Conservation (phyloP, 129 eudicot genomes). For the Apium graveolens region DNA sequence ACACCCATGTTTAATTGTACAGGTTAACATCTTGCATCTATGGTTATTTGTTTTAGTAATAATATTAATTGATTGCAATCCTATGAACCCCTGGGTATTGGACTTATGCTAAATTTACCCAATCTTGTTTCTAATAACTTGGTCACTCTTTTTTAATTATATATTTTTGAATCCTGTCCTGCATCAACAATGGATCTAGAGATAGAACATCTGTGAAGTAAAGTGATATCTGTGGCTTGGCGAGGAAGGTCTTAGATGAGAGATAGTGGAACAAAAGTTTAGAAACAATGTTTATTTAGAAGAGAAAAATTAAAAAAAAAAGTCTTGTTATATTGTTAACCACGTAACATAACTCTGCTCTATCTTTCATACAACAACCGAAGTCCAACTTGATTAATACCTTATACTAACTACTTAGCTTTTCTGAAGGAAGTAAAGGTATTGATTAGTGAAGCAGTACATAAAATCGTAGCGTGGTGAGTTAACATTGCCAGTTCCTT, state of each 20-base stretch:
- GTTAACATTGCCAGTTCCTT: neutral
- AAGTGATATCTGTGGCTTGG: neutral
- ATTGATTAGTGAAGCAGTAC: neutral
- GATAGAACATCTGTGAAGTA: neutral
- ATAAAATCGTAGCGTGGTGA: neutral
- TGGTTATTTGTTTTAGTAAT: neutral
- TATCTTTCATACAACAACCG: neutral
- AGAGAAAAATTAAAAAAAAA: neutral
- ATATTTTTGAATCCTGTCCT: neutral
- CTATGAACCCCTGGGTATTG: neutral
- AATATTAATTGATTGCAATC: neutral
- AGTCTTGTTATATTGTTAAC: neutral
- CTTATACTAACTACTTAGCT: neutral
- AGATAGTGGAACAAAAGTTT: neutral
- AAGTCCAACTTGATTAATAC: neutral
- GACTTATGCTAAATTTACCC: neutral
- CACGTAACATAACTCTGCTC: neutral
- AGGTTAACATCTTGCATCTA: constrained; percentile 41
- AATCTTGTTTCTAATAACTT: neutral
- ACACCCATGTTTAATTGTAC: constrained; percentile 86
- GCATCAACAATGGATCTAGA: neutral
- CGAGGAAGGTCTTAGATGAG: neutral
- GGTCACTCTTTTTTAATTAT: neutral
- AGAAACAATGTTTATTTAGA: neutral
- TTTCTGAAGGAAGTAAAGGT: neutral